Percentiles rank a stretch among this genome's conserved stretches.
Evolutionary conservation across 2,329 filamentous ascomycete species (phyloP).

Genomic region (Ceratocystis diversiconidia): DNA sequence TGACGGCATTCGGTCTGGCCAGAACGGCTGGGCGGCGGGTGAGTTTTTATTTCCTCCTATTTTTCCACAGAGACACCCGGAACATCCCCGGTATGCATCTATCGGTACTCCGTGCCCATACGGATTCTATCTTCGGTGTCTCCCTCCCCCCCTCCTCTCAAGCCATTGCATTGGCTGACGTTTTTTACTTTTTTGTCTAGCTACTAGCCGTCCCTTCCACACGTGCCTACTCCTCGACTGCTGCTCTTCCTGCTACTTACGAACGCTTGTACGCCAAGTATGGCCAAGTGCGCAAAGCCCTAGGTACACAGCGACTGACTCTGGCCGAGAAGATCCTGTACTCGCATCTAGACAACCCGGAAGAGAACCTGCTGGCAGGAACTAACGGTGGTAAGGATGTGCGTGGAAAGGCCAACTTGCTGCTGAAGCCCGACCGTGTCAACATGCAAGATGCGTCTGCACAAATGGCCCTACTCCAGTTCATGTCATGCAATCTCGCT

Average conservation of each 20-base stretch:
- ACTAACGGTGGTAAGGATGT: conserved; percentile 76
- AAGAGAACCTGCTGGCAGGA: conserved; percentile 70
- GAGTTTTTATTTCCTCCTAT: conserved; percentile 27
- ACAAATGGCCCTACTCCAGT: conserved; percentile 95
- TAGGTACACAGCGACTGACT: conserved; percentile 57
- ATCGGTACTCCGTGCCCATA: not conserved
- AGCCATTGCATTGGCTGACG: not conserved
- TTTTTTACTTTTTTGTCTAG: not conserved
- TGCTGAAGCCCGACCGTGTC: conserved; percentile 91
- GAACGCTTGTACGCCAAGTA: conserved; percentile 67
- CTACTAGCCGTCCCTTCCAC: conserved; percentile 20
- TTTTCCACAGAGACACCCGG: not conserved
- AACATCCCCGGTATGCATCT: not conserved
- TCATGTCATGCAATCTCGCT: conserved; percentile 90
- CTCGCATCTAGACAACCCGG: conserved; percentile 78
- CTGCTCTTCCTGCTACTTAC: conserved; percentile 54
- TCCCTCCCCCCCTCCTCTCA: not conserved
- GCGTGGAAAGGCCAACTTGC: conserved; percentile 78
- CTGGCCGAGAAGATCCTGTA: conserved; percentile 98
- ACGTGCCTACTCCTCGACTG: conserved; percentile 29
- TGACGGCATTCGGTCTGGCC: conserved; percentile 39
- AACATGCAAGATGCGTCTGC: conserved; percentile 99
- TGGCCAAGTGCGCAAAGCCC: conserved; percentile 56
- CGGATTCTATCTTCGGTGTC: not conserved
- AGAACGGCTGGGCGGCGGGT: conserved; percentile 35